Evolutionary conservation across 768 basidiomycete species (phyloP), one percentile per base, ranked within the genome.

Genomic region (Russula ochroleuca): DNA sequence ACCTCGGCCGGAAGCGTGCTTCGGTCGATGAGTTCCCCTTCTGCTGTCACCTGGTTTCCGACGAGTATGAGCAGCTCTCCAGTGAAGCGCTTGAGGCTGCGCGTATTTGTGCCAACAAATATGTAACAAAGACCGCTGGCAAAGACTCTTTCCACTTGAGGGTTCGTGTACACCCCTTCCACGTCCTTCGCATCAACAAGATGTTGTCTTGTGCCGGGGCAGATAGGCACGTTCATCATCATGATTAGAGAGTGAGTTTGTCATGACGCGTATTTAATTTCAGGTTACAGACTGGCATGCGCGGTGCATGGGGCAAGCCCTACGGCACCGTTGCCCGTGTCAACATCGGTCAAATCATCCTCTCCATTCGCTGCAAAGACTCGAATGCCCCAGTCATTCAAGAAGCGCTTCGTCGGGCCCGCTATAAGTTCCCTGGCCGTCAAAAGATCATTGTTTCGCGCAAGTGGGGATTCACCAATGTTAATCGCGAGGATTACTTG

Each of bases 151-250:
- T 99, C 94, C 96, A 99, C 76, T 76, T 98, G 76, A 86, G 96
- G 70, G 93, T 99, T 70, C 90, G 94, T 65, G 92, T 92, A 63
- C 96, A 99, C 80, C 97, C 96, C 48, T 97, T 89, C 92, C 97
- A 99, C 76, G 93, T 98, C 72, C 78, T 99, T 79, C 90, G 97
- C 68, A 97, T 97, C 87, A 97, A 98, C 90, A 98, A 99, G 88
- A 98, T 97, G 92, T 90, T 98, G 83, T 91, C 88, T 63, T 98
- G 97, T 75, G 97, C 97, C 71, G 96, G 97, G 70, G 95, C 97
- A 72, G 97, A 99, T 93, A 82, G 92, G 92, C 89, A 65, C 51
- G 84, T 47, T 13, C n/a, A 10, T 9, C 19, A 3, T 51, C 47
- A n/a, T n/a, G 57, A 33, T 25, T 43, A 33, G 23, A 28, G 57